A percentile compares a stretch with the other conserved stretches of the same genome.
phyloP scores from a whole-genome alignment of 805 yeast genomes.

The Lipomyces oligophaga region DNA sequence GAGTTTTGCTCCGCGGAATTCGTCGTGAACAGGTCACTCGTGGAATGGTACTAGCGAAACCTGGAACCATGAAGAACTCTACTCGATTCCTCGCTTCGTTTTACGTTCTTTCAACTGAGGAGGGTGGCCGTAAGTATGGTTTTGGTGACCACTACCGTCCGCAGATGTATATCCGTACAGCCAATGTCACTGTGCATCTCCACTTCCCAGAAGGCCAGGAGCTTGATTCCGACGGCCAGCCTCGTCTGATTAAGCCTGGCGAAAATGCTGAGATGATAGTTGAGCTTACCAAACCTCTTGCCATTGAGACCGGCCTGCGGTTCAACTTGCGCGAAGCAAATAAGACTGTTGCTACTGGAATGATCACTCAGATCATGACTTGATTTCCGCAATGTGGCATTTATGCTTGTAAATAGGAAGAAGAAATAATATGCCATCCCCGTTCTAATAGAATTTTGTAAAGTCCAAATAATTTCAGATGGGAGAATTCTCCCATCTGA shows the following conservation, averaged over 20 bases:
- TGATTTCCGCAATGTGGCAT: no score
- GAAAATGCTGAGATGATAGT: slow-evolving; percentile 97
- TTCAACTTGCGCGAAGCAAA: slow-evolving; percentile 99
- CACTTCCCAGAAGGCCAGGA: slow-evolving; percentile 69
- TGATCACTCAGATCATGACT: slow-evolving; percentile 86
- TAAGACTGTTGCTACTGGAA: slow-evolving; percentile 97
- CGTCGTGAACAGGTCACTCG: slow-evolving; percentile 95
- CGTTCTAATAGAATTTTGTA: no score
- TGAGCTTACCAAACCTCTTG: slow-evolving; percentile 83
- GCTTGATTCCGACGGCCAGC: slow-evolving; percentile 21
- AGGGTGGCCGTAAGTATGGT: slow-evolving; percentile 99
- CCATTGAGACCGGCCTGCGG: slow-evolving; percentile 94
- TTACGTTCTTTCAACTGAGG: slow-evolving; percentile 90
- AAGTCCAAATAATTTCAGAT: no score
- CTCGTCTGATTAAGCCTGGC: slow-evolving; percentile 79
- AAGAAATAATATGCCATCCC: no score
- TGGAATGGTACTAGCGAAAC: slow-evolving; percentile 96
- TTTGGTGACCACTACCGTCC: slow-evolving; percentile 98
- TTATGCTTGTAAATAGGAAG: no score
- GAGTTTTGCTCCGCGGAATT: slow-evolving; percentile 94
- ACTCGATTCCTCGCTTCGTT: slow-evolving; percentile 89
- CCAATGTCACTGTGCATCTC: slow-evolving; percentile 87
- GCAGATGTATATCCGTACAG: slow-evolving; percentile 93
- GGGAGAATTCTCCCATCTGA: no score
- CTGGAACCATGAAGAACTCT: slow-evolving; percentile 88